Evolutionary conservation across 768 basidiomycete species (phyloP).

Genomic region (Kwoniella dendrophila): DNA sequence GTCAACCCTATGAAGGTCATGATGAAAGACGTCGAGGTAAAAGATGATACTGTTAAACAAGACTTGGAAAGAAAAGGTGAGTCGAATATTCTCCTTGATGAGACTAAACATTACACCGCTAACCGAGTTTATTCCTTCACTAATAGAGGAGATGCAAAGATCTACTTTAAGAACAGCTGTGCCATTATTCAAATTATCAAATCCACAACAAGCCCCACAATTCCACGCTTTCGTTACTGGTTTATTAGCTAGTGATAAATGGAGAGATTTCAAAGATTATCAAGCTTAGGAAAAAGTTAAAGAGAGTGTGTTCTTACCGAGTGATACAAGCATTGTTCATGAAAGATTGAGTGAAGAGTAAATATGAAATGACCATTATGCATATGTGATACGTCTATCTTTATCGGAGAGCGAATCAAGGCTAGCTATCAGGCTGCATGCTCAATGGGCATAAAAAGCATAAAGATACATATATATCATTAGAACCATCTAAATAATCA

Average conservation of each 20-base stretch:
- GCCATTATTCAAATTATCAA: conserved; percentile 74
- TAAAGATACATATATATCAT: too few relatives aligned
- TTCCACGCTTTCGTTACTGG: conserved; percentile 80
- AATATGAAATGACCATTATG: too few relatives aligned
- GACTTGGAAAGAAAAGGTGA: conserved; percentile 77
- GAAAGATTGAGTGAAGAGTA: too few relatives aligned
- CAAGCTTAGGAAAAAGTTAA: conserved; percentile 24
- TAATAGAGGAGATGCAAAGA: conserved; percentile 81
- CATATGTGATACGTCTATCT: too few relatives aligned
- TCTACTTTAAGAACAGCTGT: conserved; percentile 85
- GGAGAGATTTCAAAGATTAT: conserved; percentile 49
- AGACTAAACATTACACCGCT: too few relatives aligned
- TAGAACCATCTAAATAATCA: too few relatives aligned
- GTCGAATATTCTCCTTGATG: neutral
- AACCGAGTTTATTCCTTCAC: too few relatives aligned
- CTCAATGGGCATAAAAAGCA: too few relatives aligned
- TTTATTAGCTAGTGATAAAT: conserved; percentile 38
- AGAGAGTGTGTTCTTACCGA: too few relatives aligned
- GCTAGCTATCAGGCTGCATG: too few relatives aligned
- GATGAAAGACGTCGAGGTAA: conserved; percentile 78
- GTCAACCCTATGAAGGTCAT: conserved; percentile 80
- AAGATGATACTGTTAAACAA: conserved; percentile 89
- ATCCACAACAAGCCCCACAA: conserved; percentile 66
- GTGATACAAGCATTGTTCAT: too few relatives aligned
- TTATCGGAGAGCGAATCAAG: too few relatives aligned